Evolutionary conservation across 208 protist genomes (phyloP).

Genomic region (Entamoeba moshkovskii): DNA sequence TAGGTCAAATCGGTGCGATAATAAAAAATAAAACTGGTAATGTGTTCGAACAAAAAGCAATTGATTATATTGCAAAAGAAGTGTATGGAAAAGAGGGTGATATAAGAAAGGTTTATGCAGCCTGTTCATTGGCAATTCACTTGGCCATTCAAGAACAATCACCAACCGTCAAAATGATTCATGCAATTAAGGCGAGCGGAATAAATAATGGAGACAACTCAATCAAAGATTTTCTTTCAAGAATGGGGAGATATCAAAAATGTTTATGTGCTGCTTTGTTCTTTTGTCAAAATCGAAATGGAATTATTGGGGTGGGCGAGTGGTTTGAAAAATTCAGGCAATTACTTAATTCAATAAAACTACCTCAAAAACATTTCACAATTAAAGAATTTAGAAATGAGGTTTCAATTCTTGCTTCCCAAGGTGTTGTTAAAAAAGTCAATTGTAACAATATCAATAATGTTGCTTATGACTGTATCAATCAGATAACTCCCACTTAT

Average conservation of each 20-base stretch:
- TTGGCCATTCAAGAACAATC: not conserved
- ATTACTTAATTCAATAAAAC: not conserved
- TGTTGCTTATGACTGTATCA: too few species aligned
- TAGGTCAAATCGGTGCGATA: not conserved
- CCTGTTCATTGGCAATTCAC: not conserved
- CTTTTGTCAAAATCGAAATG: not conserved
- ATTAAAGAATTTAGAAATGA: not conserved
- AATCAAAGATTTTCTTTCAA: not conserved
- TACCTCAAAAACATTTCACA: not conserved
- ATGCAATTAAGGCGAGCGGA: not conserved
- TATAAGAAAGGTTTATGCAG: not conserved
- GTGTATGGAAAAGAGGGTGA: not conserved
- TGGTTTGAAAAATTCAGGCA: not conserved
- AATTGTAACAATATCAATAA: not conserved
- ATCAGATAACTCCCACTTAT: not conserved
- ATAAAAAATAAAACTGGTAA: not conserved
- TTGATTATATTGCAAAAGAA: not conserved
- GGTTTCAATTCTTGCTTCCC: not conserved
- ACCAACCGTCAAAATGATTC: not conserved
- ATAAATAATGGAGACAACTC: not conserved
- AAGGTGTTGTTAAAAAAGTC: not conserved
- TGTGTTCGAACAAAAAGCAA: not conserved
- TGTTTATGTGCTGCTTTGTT: not conserved
- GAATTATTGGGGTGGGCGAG: not conserved
- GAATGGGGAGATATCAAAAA: not conserved